Evolutionary conservation across 345 rosid species (phyloP), one percentile per base, ranked within the genome.

Genomic region (Balakata baccata): DNA sequence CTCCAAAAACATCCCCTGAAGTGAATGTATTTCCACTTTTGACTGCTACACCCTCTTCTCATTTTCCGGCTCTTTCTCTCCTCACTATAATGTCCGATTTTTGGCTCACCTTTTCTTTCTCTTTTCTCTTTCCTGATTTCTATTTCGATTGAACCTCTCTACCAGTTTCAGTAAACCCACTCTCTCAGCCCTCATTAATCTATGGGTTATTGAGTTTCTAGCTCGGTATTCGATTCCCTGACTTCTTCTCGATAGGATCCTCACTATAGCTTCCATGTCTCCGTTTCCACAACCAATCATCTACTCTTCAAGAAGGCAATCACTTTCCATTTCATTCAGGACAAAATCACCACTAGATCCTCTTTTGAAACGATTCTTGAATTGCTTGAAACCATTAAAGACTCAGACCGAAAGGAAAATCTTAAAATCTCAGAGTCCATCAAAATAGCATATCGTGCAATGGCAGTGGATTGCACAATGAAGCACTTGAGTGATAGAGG

Each of bases 381-480:
- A 14, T 64, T 70, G 2, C 80, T 91, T 0, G 84, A 81, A 61
- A 46, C 59, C 9, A 52, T 89, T 6, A 89, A 81, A 51, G 74
- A 71, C 62, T 49, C 88, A 62, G 85, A 88, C 25, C 72, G 69
- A 64, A 67, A 69, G 18, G 82, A 76, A 45, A 87, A 87, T 18
- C 23, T 46, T 6, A 29, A 72, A 4, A 72, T 85, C 37, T 43
- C 80, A 0, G 81, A 73, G 6, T 84, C 90, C 20, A 82, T 92
- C 84, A 83, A 79, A 71, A 75, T 52, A 13, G 94, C 94, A 0
- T 91, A 83, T 45, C 67, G 83, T 52, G 83, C 86, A 11, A 87
- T 84, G 5, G 92, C 89, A 0, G 83, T 87, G 46, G 91, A 88
- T 70, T 91, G 92, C 11, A 82, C 90, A 6, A 77, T 83, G 46